phyloP scores from a whole-genome alignment of 2,329 filamentous ascomycete species.

The Teratosphaeriaceae sp. region DNA sequence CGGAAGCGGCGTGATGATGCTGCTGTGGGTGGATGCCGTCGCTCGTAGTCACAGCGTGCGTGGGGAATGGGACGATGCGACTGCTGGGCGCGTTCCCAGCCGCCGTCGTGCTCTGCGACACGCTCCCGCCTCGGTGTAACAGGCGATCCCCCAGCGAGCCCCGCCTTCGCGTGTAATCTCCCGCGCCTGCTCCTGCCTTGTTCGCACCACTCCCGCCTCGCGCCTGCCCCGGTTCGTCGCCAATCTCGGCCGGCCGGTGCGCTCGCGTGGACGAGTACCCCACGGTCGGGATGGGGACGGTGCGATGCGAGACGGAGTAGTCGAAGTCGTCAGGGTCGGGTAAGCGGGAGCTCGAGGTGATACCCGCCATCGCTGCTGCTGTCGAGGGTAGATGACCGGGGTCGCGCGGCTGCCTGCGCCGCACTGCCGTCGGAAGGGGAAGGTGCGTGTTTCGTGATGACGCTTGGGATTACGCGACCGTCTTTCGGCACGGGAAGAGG shows the following conservation, averaged over 20 bases:
- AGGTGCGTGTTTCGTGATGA: constrained; percentile 3
- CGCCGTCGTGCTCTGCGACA: too few species aligned
- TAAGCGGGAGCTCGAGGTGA: constrained; percentile 3
- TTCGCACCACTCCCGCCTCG: background rate
- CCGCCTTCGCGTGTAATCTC: too few species aligned
- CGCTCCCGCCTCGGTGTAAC: too few species aligned
- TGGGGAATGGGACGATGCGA: background rate
- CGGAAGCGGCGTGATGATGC: too few species aligned
- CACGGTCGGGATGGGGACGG: constrained; percentile 7
- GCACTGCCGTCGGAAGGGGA: background rate
- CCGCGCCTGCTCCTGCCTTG: too few species aligned
- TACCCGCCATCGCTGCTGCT: constrained; percentile 5
- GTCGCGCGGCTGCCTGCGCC: background rate
- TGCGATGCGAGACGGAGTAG: constrained; percentile 18
- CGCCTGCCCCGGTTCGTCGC: too few species aligned
- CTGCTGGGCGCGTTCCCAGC: too few species aligned
- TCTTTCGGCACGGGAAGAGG: too few species aligned
- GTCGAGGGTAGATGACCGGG: background rate
- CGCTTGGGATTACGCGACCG: too few species aligned
- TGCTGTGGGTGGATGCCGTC: background rate
- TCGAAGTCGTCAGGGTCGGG: constrained; percentile 14
- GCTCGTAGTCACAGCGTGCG: background rate
- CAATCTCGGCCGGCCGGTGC: too few species aligned
- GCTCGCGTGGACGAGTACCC: constrained; percentile 2
- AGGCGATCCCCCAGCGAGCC: background rate